These are phyloP conservation scores for Allium cepa DNA, from an alignment of 106 monocot species.

Conservation along the genomic window DNA sequence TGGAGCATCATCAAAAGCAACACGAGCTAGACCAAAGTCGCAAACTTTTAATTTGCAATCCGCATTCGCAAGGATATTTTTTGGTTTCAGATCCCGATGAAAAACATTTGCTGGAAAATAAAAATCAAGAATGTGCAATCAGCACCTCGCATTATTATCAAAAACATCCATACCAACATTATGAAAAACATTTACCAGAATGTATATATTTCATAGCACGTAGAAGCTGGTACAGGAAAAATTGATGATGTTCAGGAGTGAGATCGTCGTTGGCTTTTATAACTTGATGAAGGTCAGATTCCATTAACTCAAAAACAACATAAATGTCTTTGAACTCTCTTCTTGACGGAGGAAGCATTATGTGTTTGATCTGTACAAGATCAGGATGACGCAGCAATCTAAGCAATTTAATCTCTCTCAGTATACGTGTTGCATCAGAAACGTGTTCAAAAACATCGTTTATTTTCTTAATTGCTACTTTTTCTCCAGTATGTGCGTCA, in stretches of 20 bases:
- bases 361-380: constrained; percentile 68
- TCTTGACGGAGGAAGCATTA: constrained; percentile 71
- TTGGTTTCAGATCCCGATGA: constrained; percentile 77
- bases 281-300: constrained; percentile 71
- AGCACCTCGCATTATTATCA: too few species aligned
- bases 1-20: constrained; percentile 55
- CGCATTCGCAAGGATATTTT: constrained; percentile 73
- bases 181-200: constrained; percentile 13
- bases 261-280: constrained; percentile 75
- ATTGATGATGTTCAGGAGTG: constrained; percentile 55
- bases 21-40: constrained; percentile 71
- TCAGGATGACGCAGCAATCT: constrained; percentile 58
- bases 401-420: constrained; percentile 68
- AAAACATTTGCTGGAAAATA: constrained; percentile 44
- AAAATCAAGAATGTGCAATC: too few species aligned
- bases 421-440: constrained; percentile 59
- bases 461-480: constrained; percentile 70
- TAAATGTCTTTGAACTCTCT: constrained; percentile 72
- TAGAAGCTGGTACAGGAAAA: constrained; percentile 66
- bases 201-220: constrained; percentile 67
- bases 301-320: constrained; percentile 82
- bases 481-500: constrained; percentile 58
- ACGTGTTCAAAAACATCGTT: constrained; percentile 71
- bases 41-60: constrained; percentile 77
- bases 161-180: too few species aligned